Evolutionary conservation across 108 stramenopile species (phyloP), one percentile per base, ranked within the genome.

Genomic region (Ochromonas danica): DNA sequence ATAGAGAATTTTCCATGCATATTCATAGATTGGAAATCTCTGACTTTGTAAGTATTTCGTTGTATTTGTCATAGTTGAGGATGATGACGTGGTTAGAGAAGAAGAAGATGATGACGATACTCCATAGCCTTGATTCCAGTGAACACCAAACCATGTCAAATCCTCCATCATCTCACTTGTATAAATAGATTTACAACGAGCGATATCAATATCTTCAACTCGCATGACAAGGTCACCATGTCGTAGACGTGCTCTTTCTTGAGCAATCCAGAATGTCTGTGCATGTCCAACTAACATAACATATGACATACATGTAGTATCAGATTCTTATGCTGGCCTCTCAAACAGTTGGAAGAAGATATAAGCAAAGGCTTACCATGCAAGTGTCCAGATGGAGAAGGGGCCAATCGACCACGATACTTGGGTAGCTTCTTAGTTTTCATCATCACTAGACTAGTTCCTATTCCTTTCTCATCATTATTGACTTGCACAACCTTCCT

Each of bases 201-300:
- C 14, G 30, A 60, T 42, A 60, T 75, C 72, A 31, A 75, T 57
- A 25, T 75, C 72, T 60, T 75, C 72, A 57, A 75, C 25, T 27
- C 72, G 72, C n/a, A 75, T 6, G 17, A 75, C 40, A 6, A 75
- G 6, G 3, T 45, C 43, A 41, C 72, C 72, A 10, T 60, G 45
- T 35, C 28, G 41, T 10, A 14, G 6, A 6, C 6, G 10, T 10
- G 72, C 72, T 42, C 72, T 27, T 27, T 75, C 27, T 41, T 60
- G 25, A 31, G 72, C 72, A 10, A 75, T 75, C 40, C 25, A 75
- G 72, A 57, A 75, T 10, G 72, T 75, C 25, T 75, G 72, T 6
- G 72, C 72, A 75, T 75, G 72, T 42, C 72, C 72, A 75, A 75
- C 63, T 67, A 36, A 35, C 17, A 67, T 36, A n/a, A n/a, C n/a